Evolutionary conservation across 192 early-diverging fungal species (phyloP).

Genomic region (Chytriomyces hyalinus): DNA sequence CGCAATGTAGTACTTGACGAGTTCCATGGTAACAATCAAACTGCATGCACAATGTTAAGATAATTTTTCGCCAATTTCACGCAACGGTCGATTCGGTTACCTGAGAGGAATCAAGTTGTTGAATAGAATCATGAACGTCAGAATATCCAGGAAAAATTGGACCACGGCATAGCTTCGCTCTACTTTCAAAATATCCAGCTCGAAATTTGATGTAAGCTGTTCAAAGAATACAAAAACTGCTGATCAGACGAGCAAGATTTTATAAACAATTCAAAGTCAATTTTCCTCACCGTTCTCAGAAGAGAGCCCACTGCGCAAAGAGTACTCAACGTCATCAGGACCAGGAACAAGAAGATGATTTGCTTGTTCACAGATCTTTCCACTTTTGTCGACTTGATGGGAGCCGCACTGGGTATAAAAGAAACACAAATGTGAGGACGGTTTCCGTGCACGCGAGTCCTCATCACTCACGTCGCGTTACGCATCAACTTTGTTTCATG

Average conservation of each 20-base stretch:
- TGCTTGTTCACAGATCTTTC: constrained; percentile 92
- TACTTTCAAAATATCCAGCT: constrained; percentile 40
- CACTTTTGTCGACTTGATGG: constrained; percentile 92
- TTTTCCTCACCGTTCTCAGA: constrained; percentile 35
- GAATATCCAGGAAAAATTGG: constrained; percentile 81
- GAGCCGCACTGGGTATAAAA: constrained; percentile 63
- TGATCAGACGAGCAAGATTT: too few relatives aligned
- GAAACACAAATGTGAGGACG: not conserved
- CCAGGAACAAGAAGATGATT: constrained; percentile 90
- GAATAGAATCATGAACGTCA: constrained; percentile 98
- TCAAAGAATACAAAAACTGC: too few relatives aligned
- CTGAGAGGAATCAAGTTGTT: constrained; percentile 99
- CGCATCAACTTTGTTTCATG: constrained; percentile 98
- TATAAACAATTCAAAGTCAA: not conserved
- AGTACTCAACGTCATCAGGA: constrained; percentile 82
- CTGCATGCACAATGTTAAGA: constrained; percentile 36
- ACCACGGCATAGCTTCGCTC: constrained; percentile 8
- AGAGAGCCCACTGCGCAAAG: constrained; percentile 84
- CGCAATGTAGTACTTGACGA: constrained; percentile 92
- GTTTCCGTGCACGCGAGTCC: not conserved
- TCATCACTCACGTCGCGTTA: constrained; percentile 70
- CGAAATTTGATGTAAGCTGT: constrained; percentile 42
- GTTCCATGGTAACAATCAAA: constrained; percentile 99
- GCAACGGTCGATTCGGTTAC: constrained; percentile 34
- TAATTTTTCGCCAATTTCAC: not conserved